Conservation (phyloP, 768 basidiomycete genomes). For the Rhodosporidiobolus odoratus region DNA sequence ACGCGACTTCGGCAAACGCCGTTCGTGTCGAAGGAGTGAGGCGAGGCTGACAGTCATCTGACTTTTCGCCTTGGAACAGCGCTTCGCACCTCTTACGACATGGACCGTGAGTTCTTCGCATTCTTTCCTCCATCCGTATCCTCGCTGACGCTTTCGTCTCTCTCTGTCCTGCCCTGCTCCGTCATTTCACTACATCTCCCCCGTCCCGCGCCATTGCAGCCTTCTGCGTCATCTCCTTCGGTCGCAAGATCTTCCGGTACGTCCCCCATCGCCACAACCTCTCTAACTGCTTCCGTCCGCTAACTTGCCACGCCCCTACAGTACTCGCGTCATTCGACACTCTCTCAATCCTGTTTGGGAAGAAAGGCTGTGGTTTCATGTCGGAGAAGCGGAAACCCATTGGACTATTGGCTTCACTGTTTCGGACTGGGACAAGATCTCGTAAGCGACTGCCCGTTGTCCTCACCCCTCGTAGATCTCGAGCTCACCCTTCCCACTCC, state of each 20-base stretch:
- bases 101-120: slow-evolving; percentile 58
- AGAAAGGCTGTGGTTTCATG: slow-evolving; percentile 92
- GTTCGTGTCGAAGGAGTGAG: not conserved
- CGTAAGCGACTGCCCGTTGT: slow-evolving; percentile 45
- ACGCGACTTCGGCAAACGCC: not conserved
- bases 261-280: slow-evolving; percentile 42
- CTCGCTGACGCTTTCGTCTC: not conserved
- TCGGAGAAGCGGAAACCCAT: slow-evolving; percentile 72
- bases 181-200: not conserved
- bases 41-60: not conserved
- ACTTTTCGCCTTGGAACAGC: not conserved
- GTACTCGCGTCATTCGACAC: slow-evolving; percentile 69
- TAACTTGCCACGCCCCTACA: not conserved
- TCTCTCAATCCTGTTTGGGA: slow-evolving; percentile 84
- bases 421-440: slow-evolving; percentile 94
- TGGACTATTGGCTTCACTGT: slow-evolving; percentile 68
- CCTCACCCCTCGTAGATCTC: not conserved
- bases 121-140: too few relatives aligned
- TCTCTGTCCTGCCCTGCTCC: not conserved
- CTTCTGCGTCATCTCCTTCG: slow-evolving; percentile 90
- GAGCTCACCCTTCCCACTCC: not conserved
- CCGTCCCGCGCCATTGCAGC: too few relatives aligned
- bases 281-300: slow-evolving; percentile 37
- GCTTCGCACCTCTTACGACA: slow-evolving; percentile 54
- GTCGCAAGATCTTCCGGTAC: slow-evolving; percentile 80